Base-by-base conservation (phyloP, 495 filamentous ascomycete genomes). In the Penicillium steckii region DNA sequence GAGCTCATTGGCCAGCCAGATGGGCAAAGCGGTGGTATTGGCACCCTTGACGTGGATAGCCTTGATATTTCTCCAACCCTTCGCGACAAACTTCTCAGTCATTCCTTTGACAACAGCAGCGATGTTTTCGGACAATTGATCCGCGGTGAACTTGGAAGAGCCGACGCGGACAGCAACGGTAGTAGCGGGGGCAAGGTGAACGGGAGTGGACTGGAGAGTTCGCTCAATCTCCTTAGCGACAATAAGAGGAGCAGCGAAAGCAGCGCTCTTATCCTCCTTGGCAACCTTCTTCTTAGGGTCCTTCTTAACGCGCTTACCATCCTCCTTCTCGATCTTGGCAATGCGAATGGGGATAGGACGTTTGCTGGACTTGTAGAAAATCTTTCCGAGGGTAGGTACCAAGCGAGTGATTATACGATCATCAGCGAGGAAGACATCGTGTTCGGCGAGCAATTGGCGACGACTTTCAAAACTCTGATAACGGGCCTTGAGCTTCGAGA, bases 1-100 rank as follows among this genome's bases (percentile, higher is more conserved):
- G 46, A 98, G 71, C 74, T 97, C 89, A 61, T 86, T 83, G 8
- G 94, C 87, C 62, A 97, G 75, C 87, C 90, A 98, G 53, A 98
- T 84, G 12, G 94, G 94, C 58, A 98, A 74, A 10, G 92, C 90
- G 52, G 82, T 87, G 8, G 91, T 95, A 57, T 86, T 82, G 8
- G 89, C 85, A 6, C 88, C 87, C 77, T 97, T 98, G 71, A 98
- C 77, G 72, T 96, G 91, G 41, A 97, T 66, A 42, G 80, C 80
- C 68, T 85, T 84, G 44, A 97, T 81, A 63, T 89, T 90, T 53
- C 81, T 80, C 91, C 91, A 97, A 49, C 89, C 84, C 59, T 90
- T 84, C 4, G 91, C 79, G 4, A 97, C 79, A 50, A 85, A 88
- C 67, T 88, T 90, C 29, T 88, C 83, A 3, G 86, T 82, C 59